Base-by-base conservation (phyloP, 345 rosid species). In the Arabis hirsuta region DNA sequence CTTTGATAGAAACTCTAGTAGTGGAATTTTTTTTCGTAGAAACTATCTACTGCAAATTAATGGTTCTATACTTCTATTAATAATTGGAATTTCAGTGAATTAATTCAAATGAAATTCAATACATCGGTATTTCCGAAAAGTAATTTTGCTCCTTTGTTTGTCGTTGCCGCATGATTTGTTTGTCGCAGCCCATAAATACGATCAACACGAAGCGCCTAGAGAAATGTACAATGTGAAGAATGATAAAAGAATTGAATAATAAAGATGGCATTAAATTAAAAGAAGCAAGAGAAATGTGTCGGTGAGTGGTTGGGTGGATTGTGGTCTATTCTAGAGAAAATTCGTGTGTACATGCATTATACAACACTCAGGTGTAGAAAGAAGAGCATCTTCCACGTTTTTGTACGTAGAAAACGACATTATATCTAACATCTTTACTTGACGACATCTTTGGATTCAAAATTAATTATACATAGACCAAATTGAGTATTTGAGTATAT, bases 331-430 rank as follows among this genome's bases (percentile, higher is more conserved):
- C 32, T 22, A 34, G 54, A 42, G 46, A 71, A 70, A 62, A 29
- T 9, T 56, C 13, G 34, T 46, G 34, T 46, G 45, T 65, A 13
- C 41, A 27, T 44, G 26, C 41, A 65, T 54, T 42, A 31, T 50
- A 50, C 65, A 64, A 38, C 39, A 64, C 44, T 51, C 43, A 29
- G 14, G 22, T 16, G 1, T 29, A 50, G 41, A 27, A 56, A 65
- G 51, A 65, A 73, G 77, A 73, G 67, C 72, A 73, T 52, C 72
- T 57, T 29, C 43, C 77, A 65, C 77, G 77, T 65, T 65, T 73
- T 32, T 19, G 45, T 60, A 24, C 41, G 34, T 56, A 56, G 72
- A 57, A 48, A 57, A 73, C 38, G 72, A 73, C 72, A 56, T 51
- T 57, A 11, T 22, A 73, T 65, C 77, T 73, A 73, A 57, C 76